Evolutionary conservation across 1,139 yeast species (phyloP), one percentile per base, ranked within the genome.

Genomic region (Pichia sp.): DNA sequence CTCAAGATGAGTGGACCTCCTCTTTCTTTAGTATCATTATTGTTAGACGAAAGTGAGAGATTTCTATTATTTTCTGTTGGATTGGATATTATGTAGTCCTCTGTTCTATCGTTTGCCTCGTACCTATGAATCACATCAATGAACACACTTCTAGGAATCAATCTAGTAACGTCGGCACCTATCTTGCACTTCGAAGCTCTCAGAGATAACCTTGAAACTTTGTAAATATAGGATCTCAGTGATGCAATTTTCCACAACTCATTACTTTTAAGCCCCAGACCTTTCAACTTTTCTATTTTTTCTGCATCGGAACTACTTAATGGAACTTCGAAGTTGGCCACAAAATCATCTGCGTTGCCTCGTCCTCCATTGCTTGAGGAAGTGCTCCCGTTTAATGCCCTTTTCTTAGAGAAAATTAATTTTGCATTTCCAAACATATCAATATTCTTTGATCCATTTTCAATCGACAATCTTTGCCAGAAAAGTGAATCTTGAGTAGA

Each of bases 241-340:
- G 80, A 79, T 41, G 84, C 82, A 6, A 93, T 72, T 69, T 92
- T 93, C 98, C 98, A 92, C 26, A 89, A 65, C 52, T 90, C 96
- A 13, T 75, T 77, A 16, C 82, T 87, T 19, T 76, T 78, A 49
- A 92, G 72, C 0, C 97, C 98, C 16, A 87, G 75, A 2, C 85
- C 76, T 53, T 81, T 79, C 51, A 93, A 72, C 59, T 85, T 81
- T 40, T 80, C 80, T 23, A 90, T 72, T 90, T 96, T 90, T 46
- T 80, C 79, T 59, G 81, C 80, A 68, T 93, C 99, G 56, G 85
- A 93, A 1, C 78, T 74, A 13, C 82, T 79, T 26, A 80, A 52
- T 2, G 71, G 72, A 6, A 77, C 67, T 47, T 77, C 79, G 38
- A 64, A 54, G 52, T 74, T 74, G 19, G 71, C 72, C 29, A 69